A percentile compares a stretch with the other conserved stretches of the same genome.
These are phyloP conservation scores for Ophiognomonia clavigignenti-juglandacearum DNA, from an alignment of 2,329 filamentous ascomycete species.

Conservation along the genomic window DNA sequence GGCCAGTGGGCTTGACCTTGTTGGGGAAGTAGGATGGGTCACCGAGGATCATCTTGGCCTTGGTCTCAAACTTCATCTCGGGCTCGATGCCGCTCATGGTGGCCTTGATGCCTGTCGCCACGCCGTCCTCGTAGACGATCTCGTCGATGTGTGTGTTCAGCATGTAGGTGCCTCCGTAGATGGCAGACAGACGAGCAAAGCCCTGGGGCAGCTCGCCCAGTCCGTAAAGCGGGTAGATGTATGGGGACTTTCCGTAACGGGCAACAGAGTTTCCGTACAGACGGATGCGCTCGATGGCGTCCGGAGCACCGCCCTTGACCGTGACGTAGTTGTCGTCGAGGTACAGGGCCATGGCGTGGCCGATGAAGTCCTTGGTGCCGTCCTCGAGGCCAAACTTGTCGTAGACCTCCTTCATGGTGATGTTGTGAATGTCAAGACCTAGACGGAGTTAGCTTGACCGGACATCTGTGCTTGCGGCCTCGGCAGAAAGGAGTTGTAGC, in stretches of 20 bases:
- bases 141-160: conserved; percentile 94
- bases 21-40: conserved; percentile 94
- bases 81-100: conserved; percentile 83
- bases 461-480: not conserved
- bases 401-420: conserved; percentile 97
- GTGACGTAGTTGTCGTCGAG: conserved; percentile 84
- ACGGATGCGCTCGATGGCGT: conserved; percentile 86
- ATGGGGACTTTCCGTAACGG: conserved; percentile 95
- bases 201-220: conserved; percentile 96
- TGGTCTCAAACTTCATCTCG: conserved; percentile 93
- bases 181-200: conserved; percentile 93
- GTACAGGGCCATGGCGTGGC: conserved; percentile 97
- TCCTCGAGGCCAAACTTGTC: conserved; percentile 94
- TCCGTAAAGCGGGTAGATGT: conserved; percentile 98
- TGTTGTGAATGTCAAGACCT: conserved; percentile 75
- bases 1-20: conserved; percentile 82
- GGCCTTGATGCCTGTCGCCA: conserved; percentile 93
- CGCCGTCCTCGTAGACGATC: conserved; percentile 75
- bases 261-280: conserved; percentile 98
- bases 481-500: too few species aligned
- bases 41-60: conserved; percentile 91
- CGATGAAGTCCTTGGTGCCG: conserved; percentile 89
- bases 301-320: conserved; percentile 66
- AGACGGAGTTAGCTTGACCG: not conserved
- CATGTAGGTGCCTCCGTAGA: conserved; percentile 99